Conservation (phyloP, 2,329 filamentous ascomycete genomes). For the Ramularia endophylla region DNA sequence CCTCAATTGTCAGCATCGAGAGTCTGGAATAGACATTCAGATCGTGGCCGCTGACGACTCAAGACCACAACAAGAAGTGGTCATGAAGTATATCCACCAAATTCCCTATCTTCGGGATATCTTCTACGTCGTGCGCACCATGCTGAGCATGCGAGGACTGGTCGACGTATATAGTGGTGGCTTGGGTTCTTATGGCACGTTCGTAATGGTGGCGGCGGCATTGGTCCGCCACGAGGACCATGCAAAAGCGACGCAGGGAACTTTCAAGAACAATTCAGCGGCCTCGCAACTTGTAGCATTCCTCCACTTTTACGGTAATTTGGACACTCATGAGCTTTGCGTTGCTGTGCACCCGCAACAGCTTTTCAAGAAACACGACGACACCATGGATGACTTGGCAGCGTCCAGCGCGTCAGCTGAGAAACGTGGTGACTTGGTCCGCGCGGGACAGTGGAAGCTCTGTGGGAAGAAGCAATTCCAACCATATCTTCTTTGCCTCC, state of each 20-base stretch:
- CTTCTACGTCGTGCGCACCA: slow-evolving; percentile 46
- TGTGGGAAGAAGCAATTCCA: slow-evolving; percentile 29
- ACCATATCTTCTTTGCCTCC: slow-evolving; percentile 46
- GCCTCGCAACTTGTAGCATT: slow-evolving; percentile 44
- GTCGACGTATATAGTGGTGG: slow-evolving; percentile 45
- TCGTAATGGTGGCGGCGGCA: slow-evolving; percentile 53
- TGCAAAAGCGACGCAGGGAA: background rate
- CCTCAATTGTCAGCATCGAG: slow-evolving; percentile 38
- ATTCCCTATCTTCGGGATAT: slow-evolving; percentile 46
- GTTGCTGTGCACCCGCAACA: slow-evolving; percentile 40
- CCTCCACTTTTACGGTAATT: slow-evolving; percentile 44
- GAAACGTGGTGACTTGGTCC: slow-evolving; percentile 16
- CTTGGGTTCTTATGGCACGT: slow-evolving; percentile 49
- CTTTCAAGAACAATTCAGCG: slow-evolving; percentile 21
- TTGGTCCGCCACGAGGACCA: slow-evolving; percentile 26
- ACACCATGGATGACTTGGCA: background rate
- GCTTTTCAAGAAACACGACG: slow-evolving; percentile 36
- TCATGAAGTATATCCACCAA: slow-evolving; percentile 43
- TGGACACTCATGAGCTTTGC: slow-evolving; percentile 43
- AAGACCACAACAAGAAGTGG: slow-evolving; percentile 36
- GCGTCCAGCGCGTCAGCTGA: slow-evolving; percentile 10
- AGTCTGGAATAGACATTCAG: slow-evolving; percentile 47
- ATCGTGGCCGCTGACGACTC: slow-evolving; percentile 44
- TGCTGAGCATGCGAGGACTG: slow-evolving; percentile 46
- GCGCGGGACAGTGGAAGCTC: slow-evolving; percentile 34